Conservation (phyloP, 768 basidiomycete species). For the Phanerochaete sordida region DNA sequence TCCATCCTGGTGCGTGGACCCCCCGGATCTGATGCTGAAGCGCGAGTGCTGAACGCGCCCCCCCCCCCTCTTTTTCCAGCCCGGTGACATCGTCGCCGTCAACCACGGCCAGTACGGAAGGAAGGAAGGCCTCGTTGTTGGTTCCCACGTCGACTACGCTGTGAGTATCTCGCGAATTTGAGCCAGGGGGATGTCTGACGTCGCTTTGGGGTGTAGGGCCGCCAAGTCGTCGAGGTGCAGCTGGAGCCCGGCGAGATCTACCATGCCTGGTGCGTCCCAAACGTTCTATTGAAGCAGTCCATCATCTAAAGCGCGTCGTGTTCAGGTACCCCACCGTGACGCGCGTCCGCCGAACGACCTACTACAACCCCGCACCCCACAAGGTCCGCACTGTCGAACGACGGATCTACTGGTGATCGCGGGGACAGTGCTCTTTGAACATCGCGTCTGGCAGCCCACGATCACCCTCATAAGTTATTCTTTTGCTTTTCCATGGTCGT, state of each 20-base stretch:
- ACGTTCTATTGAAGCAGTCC: background rate
- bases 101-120: slow-evolving; percentile 58
- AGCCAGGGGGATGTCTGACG: background rate
- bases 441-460: background rate
- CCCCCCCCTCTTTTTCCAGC: slow-evolving; percentile 32
- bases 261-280: slow-evolving; percentile 52
- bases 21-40: background rate
- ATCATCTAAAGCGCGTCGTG: slow-evolving; percentile 4
- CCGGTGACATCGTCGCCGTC: slow-evolving; percentile 81
- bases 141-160: slow-evolving; percentile 65
- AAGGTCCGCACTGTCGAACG: slow-evolving; percentile 67
- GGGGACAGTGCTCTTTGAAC: background rate
- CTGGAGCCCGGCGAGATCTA: slow-evolving; percentile 67
- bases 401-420: slow-evolving; percentile 68
- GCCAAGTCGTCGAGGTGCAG: slow-evolving; percentile 80
- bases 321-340: slow-evolving; percentile 77
- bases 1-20: slow-evolving; percentile 8
- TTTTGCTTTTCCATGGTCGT: background rate
- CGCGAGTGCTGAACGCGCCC: background rate
- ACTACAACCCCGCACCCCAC: slow-evolving; percentile 37
- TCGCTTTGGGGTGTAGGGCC: slow-evolving; percentile 48
- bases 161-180: slow-evolving; percentile 44
- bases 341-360: slow-evolving; percentile 69
- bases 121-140: slow-evolving; percentile 78
- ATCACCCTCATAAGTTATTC: background rate